These are phyloP conservation scores for Auriculariales sp. DNA, from an alignment of 768 basidiomycete species.

Conservation along the genomic window DNA sequence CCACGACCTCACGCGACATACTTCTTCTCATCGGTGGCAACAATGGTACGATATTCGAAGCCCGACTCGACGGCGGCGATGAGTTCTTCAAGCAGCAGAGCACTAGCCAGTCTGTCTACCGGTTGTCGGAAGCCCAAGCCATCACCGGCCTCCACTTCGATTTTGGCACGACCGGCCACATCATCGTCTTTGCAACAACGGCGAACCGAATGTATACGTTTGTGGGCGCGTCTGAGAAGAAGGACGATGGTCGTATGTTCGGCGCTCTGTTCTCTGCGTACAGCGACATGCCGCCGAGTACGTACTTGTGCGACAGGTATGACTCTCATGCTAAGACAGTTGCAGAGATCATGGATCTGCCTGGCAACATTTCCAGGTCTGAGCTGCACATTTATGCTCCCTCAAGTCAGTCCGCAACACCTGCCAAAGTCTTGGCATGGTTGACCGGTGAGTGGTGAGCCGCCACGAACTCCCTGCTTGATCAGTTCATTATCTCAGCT, in stretches of 20 bases:
- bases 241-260: slow-evolving; percentile 69
- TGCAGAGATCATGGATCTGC: slow-evolving; percentile 81
- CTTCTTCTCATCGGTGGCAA: slow-evolving; percentile 67
- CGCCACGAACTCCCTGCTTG: background rate
- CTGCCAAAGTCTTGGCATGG: slow-evolving; percentile 77
- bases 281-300: slow-evolving; percentile 69
- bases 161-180: slow-evolving; percentile 46
- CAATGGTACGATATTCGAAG: slow-evolving; percentile 78
- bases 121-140: slow-evolving; percentile 65
- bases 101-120: slow-evolving; percentile 58
- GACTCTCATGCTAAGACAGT: slow-evolving; percentile 2
- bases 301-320: slow-evolving; percentile 14
- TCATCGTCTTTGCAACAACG: slow-evolving; percentile 69
- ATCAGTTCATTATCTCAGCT: slow-evolving; percentile 24
- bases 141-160: slow-evolving; percentile 80
- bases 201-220: slow-evolving; percentile 85
- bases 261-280: slow-evolving; percentile 59
- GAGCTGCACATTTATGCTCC: slow-evolving; percentile 71
- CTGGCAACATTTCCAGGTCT: slow-evolving; percentile 59
- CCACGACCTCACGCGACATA: slow-evolving; percentile 58
- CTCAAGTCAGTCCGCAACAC: slow-evolving; percentile 48
- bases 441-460: slow-evolving; percentile 50
- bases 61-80: slow-evolving; percentile 78
- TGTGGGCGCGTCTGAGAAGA: slow-evolving; percentile 48
- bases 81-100: slow-evolving; percentile 86